Conservation (phyloP, 495 filamentous ascomycete genomes). For the Hyaloscypha finlandica region DNA sequence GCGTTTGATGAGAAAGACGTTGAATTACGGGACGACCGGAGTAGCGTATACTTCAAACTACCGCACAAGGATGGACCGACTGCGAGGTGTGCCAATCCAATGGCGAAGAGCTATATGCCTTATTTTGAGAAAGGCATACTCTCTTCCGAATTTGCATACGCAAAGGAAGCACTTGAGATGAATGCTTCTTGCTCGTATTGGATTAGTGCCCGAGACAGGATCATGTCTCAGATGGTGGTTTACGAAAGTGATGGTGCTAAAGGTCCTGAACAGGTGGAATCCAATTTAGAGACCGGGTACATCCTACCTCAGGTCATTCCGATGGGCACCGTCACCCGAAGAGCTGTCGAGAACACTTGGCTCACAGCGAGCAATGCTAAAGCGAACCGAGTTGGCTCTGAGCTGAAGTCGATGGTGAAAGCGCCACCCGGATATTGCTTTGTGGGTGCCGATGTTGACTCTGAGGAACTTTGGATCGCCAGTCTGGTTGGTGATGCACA, state of each 20-base stretch:
- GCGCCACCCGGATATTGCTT: constrained; percentile 90
- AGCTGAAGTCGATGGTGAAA: constrained; percentile 95
- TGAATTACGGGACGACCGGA: constrained; percentile 63
- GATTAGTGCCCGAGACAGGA: constrained; percentile 92
- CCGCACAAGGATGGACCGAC: constrained; percentile 93
- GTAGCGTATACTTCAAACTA: constrained; percentile 82
- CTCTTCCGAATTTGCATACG: constrained; percentile 82
- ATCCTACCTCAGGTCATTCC: constrained; percentile 99
- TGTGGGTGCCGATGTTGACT: constrained; percentile 97
- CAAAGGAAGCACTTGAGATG: constrained; percentile 95
- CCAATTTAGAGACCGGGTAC: constrained; percentile 60
- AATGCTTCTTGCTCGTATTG: constrained; percentile 98
- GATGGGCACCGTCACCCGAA: constrained; percentile 97
- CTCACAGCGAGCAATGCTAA: constrained; percentile 98
- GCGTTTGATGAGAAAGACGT: constrained; percentile 72
- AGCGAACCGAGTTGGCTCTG: constrained; percentile 89
- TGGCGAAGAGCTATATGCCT: constrained; percentile 85
- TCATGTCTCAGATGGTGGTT: constrained; percentile 90
- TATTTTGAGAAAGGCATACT: constrained; percentile 91
- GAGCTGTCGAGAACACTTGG: constrained; percentile 98
- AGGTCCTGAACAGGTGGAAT: constrained; percentile 10
- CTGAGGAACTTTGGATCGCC: constrained; percentile 99
- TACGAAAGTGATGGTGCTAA: constrained; percentile 63
- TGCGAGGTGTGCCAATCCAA: constrained; percentile 78
- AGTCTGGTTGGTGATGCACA: constrained; percentile 92